Evolutionary conservation across 169 alveolate genomes (phyloP).

Genomic region (Eimeria acervulina): DNA sequence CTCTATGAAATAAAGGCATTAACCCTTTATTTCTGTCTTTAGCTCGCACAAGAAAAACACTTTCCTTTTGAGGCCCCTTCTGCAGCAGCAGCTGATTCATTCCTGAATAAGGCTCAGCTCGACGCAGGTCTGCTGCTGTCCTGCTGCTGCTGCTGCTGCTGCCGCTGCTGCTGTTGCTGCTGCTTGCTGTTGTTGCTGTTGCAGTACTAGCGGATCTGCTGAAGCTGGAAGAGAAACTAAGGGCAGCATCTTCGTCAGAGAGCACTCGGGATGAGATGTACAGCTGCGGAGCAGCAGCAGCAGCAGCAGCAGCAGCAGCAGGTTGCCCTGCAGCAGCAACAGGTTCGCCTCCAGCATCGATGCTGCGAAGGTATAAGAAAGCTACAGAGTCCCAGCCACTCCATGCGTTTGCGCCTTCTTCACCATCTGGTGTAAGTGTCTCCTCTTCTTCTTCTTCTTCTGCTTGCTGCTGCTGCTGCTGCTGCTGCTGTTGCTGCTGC

Average conservation of each 20-base stretch:
- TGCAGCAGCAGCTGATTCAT: constrained; percentile 62
- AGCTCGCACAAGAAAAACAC: constrained; percentile 54
- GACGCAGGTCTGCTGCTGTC: constrained; percentile 1
- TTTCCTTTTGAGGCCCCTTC: constrained; percentile 11
- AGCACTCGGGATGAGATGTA: neutral
- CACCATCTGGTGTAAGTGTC: neutral
- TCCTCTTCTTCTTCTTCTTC: constrained; percentile 17
- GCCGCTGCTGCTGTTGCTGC: constrained; percentile 32
- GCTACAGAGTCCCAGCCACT: constrained; percentile 50
- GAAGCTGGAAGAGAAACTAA: neutral
- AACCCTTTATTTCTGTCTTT: constrained; percentile 59
- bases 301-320: neutral
- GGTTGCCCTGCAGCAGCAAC: neutral
- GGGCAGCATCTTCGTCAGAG: neutral
- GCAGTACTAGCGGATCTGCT: neutral
- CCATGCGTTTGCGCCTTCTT: neutral
- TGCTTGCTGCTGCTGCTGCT: neutral
- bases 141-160: constrained; percentile 50
- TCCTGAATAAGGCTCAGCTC: constrained; percentile 37
- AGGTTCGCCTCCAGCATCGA: constrained; percentile 5
- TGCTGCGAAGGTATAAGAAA: constrained; percentile 5
- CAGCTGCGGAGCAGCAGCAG: constrained; percentile 4
- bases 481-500: neutral
- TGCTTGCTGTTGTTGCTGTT: neutral
- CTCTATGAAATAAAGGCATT: constrained; percentile 56